Base-by-base conservation (phyloP, 768 basidiomycete species). In the Gloeopeniophorella convolvens region DNA sequence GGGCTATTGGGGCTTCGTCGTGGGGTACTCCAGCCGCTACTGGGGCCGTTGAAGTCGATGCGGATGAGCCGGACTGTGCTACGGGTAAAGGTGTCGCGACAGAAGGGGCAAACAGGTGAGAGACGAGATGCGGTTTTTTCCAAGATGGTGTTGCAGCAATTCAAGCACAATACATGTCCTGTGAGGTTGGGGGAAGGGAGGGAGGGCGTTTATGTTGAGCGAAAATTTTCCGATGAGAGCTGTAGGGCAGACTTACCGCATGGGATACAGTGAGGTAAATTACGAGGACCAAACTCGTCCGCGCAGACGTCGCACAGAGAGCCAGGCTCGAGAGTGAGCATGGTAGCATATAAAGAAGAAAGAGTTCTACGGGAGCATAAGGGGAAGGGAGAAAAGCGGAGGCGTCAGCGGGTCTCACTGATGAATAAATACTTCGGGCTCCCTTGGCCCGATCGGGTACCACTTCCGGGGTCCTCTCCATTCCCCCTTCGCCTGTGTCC, bases 251-350 rank as follows among this genome's bases (percentile, higher is more conserved):
- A 67, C 77, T 58, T 45, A 87, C 87, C 87, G 70, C 87, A 89
- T 53, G 87, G 83, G 64, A 89, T 88, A 45, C 79, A 85, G 66
- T 89, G 83, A 54, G 87, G 87, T 55, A 78, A 70, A 66, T 79
- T 80, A 60, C 81, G 81, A 50, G 79, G 72, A 64, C 82, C 82
- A 69, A 78, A 89, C 73, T 89, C 85, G 70, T 89, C 86, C 63
- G 86, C 86, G 74, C 87, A 89, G 64, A 89, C 87, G 76, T 89
- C 87, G 82, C 87, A 89, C 67, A 82, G 75, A 66, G 83, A 88
- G 69, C 84, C 84, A 68, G 84, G 79, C 72, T 72, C 76, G 64
- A 89, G 83, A 66, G 86, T 84, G 72, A 89, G 79, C 87, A 89
- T 89, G 42, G 55, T 56, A 45, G 59, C 57, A 53, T 56, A 54